A percentile compares a stretch with the other conserved stretches of the same genome.
Conservation (phyloP, 495 filamentous ascomycete species). For the Podospora comata region DNA sequence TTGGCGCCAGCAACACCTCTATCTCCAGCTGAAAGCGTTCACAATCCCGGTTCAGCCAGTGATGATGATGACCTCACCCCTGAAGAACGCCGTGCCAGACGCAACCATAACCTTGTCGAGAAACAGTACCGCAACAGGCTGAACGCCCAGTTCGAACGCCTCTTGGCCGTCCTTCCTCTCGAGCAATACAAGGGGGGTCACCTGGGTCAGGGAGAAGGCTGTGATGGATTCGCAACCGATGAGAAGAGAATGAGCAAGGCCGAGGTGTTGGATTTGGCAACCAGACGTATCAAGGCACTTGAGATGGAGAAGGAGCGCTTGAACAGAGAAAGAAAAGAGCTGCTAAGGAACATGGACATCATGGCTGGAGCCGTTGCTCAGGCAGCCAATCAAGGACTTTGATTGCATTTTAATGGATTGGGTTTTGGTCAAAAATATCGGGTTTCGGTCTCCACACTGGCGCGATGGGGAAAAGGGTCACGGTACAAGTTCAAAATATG, state of each 20-base stretch:
- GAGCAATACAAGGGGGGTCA: constrained; percentile 9
- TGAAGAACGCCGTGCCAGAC: constrained; percentile 28
- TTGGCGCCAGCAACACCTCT: background rate
- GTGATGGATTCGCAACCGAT: background rate
- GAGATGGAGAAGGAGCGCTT: constrained; percentile 20
- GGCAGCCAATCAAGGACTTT: background rate
- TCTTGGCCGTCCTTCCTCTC: constrained; percentile 27
- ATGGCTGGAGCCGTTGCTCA: constrained; percentile 12
- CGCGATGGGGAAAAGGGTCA: background rate
- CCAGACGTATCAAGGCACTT: constrained; percentile 24
- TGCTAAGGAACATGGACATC: constrained; percentile 20
- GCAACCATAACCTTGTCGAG: constrained; percentile 33
- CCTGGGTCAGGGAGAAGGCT: background rate
- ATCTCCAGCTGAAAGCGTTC: constrained; percentile 1
- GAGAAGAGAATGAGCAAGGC: constrained; percentile 33
- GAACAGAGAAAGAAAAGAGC: constrained; percentile 17
- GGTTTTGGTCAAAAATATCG: background rate
- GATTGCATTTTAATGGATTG: background rate
- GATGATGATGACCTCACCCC: constrained; percentile 19
- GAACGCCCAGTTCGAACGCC: constrained; percentile 30
- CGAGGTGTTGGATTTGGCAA: constrained; percentile 31
- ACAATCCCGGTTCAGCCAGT: background rate
- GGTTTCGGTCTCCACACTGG: background rate
- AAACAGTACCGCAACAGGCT: constrained; percentile 34
- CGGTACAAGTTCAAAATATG: background rate